Base-by-base conservation (phyloP, 805 yeast species). In the Clavispora vitiphila region DNA sequence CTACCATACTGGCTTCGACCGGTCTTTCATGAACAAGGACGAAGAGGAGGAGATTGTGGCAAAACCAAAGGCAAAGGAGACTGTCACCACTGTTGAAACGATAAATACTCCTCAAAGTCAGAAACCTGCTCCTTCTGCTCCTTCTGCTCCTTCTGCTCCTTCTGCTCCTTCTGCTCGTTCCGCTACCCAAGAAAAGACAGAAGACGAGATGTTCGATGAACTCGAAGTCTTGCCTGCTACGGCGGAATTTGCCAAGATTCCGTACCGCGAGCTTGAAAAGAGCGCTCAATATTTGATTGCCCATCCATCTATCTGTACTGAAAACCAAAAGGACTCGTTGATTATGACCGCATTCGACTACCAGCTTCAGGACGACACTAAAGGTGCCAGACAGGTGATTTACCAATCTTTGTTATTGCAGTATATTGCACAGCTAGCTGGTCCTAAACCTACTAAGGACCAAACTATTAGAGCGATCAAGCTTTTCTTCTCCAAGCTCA, bases 311-410 rank as follows among this genome's bases (percentile, higher is more conserved):
- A 86, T 93, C 43, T 78, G 90, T 38, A 78, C 79, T 4, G 88
- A 83, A 49, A 81, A 81, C 47, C 97, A 93, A 59, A 88, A 90
- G 57, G 98, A 93, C 61, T 87, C 96, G 0, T 76, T 93, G 44
- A 71, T 90, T 58, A 90, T 91, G 96, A 82, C 83, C 16, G 95
- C 97, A 0, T 93, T 93, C 61, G 95, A 91, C 55, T 69, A 72
- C 42, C 87, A 88, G 59, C 71, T 91, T 46, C 78, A 74, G 11
- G 83, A 80, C 16, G 74, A 87, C 37, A 55, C 74, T 0, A 47
- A 50, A 5, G 58, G 61, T 6, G 80, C 96, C 8, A 74, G 72
- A 46, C 83, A 78, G 45, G 77, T 80, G n/a, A 81, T 91, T 35
- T 83, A 80, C 60, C 93, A 87, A 55, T 82, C 96, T 1, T 76